These are phyloP conservation scores for Chrysopogon serrulatus DNA, from an alignment of 176 grass and related monocot genomes.

Conservation along the genomic window DNA sequence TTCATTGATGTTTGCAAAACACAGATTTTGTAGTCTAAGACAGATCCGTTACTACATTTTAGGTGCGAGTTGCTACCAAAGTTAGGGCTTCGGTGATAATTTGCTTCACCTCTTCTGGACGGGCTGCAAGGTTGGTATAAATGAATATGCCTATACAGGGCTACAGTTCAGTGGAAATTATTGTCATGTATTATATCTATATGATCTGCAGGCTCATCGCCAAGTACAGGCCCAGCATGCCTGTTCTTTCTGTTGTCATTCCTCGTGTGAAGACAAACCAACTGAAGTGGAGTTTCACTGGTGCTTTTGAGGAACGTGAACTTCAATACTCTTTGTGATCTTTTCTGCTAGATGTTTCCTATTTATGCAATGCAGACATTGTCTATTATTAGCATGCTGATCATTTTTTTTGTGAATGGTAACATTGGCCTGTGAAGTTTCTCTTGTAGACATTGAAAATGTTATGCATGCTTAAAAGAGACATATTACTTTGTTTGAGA, in stretches of 20 bases:
- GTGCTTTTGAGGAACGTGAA: conserved; percentile 83
- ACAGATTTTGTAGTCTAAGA: conserved; percentile 19
- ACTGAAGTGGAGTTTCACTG: conserved; percentile 91
- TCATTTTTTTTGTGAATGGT: neutral
- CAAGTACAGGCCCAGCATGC: too few species aligned
- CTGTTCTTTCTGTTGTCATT: conserved; percentile 94
- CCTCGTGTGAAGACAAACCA: conserved; percentile 97
- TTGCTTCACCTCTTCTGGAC: conserved; percentile 92
- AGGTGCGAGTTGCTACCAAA: conserved; percentile 95
- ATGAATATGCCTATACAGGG: neutral
- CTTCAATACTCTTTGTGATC: neutral
- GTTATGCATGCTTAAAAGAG: conserved; percentile 4
- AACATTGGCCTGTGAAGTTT: neutral
- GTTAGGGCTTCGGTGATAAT: conserved; percentile 93
- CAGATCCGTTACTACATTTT: conserved; percentile 8
- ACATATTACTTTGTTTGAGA: neutral
- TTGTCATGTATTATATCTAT: too few species aligned
- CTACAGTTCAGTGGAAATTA: conserved; percentile 3
- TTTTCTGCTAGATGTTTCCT: neutral
- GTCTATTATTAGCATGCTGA: neutral
- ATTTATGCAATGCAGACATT: neutral
- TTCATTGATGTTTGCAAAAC: neutral
- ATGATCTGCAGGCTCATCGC: too few species aligned
- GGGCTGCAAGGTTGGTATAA: conserved; percentile 75
- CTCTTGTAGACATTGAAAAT: neutral